Conservation (phyloP, 108 stramenopile genomes). For the Schizochytrium sp. region DNA sequence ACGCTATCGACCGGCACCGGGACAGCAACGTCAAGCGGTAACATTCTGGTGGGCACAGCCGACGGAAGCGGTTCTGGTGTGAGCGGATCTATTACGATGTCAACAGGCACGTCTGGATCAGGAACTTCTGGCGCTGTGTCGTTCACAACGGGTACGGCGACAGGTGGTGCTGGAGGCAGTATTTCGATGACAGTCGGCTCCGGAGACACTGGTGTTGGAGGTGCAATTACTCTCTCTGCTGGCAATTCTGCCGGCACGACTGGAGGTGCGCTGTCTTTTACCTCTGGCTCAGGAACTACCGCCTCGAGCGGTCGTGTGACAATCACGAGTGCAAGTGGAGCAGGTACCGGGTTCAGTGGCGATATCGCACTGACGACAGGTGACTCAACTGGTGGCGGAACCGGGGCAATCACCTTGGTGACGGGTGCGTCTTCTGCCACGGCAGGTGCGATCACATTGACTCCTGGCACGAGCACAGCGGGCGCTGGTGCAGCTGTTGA, state of each 20-base stretch:
- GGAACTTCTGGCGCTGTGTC: neutral
- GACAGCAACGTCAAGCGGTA: too few species aligned
- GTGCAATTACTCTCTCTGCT: conserved; percentile 32
- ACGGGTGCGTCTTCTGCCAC: neutral
- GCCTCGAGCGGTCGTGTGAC: neutral
- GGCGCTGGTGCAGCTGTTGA: neutral
- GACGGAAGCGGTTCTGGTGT: neutral
- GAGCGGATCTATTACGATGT: neutral
- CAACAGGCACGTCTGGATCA: neutral
- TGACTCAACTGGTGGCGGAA: neutral
- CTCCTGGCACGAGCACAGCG: neutral
- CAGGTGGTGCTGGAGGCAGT: conserved; percentile 3
- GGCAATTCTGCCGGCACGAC: neutral
- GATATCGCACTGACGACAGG: neutral
- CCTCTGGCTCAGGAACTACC: conserved; percentile 39
- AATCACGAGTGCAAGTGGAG: neutral
- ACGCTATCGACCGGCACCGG: too few species aligned
- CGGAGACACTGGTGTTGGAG: conserved; percentile 29
- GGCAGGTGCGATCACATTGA: neutral
- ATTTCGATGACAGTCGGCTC: conserved; percentile 31
- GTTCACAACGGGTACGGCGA: conserved; percentile 20
- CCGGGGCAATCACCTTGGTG: neutral
- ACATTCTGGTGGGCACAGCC: too few species aligned
- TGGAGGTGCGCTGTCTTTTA: conserved; percentile 34
- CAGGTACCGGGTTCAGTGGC: neutral